These are phyloP conservation scores for Acmispon strigosus DNA, from an alignment of 306 rosid species.

Conservation along the genomic window DNA sequence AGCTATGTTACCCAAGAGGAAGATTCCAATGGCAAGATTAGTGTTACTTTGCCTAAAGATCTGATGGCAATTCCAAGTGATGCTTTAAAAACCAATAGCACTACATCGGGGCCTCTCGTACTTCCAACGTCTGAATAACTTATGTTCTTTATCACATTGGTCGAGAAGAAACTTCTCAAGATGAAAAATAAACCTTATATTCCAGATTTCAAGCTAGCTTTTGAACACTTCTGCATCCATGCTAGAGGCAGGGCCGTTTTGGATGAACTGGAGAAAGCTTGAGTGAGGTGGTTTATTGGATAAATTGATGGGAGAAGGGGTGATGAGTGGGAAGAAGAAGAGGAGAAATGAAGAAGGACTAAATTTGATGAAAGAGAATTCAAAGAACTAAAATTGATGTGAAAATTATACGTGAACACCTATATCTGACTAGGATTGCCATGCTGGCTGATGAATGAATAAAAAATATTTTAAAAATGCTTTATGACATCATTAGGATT, in stretches of 20 bases:
- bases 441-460: too few relatives aligned
- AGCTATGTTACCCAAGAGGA: constrained; percentile 88
- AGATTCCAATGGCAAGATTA: constrained; percentile 59
- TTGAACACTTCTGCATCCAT: constrained; percentile 89
- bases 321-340: too few relatives aligned
- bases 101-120: constrained; percentile 84
- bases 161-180: constrained; percentile 64
- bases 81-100: constrained; percentile 81
- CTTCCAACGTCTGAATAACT: constrained; percentile 86
- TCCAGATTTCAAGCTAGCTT: constrained; percentile 85
- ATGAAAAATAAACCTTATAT: constrained; percentile 90
- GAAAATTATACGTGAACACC: too few relatives aligned
- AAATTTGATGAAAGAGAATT: too few relatives aligned
- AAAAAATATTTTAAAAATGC: too few relatives aligned
- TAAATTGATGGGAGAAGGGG: too few relatives aligned
- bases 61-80: constrained; percentile 91
- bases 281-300: too few relatives aligned
- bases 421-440: too few relatives aligned
- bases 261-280: constrained; percentile 87
- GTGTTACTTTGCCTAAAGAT: constrained; percentile 86
- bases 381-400: too few relatives aligned
- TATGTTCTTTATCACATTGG: constrained; percentile 66
- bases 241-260: constrained; percentile 91
- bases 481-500: too few relatives aligned
- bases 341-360: too few relatives aligned